Base-by-base conservation (phyloP, 257 asterid species). In the Nicotiana noctiflora region DNA sequence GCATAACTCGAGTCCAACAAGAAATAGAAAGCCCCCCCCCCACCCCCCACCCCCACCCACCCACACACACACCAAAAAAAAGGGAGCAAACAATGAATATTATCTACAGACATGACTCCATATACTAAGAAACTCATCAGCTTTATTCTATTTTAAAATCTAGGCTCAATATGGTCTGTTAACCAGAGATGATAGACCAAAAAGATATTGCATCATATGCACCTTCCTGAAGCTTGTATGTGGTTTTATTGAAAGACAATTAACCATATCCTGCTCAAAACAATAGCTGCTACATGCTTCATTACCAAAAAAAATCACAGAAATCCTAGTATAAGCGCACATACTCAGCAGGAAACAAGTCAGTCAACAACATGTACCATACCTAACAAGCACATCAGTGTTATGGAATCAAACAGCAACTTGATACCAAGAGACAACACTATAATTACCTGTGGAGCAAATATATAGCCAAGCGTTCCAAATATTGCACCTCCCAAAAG, bases 401-500 rank as follows among this genome's bases (percentile, higher is more conserved):
- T 29, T 11, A 27, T 29, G 46, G 46, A 68, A 21, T 64, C 76
- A 81, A 44, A 59, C 17, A 5, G 18, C 55, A 44, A 37, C 75
- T 23, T 19, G 79, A 82, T 19, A 52, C 27, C 52, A 76, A 76
- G 53, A 62, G 17, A 80, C 65, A 40, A 55, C 79, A 65, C 37
- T 23, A 37, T 77, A 81, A 60, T 82, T 85, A 93, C 98, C 93
- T 94, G 96, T 34, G 98, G 98, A 84, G 98, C 96, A 84, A 88
- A 92, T 75, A 91, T 82, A 85, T 93, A 93, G 18, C 90, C 96
- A 81, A 94, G 93, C 34, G 97, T 87, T 82, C 98, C 98, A 84
- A 90, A 89, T 62, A 94, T 79, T 75, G 98, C 98, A 84, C 98
- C 97, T 83, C 98, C 98, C 29, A 93, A 63, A 79, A 94, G 83